Evolutionary conservation across 345 rosid species (phyloP).

Genomic region (Linum tenue): DNA sequence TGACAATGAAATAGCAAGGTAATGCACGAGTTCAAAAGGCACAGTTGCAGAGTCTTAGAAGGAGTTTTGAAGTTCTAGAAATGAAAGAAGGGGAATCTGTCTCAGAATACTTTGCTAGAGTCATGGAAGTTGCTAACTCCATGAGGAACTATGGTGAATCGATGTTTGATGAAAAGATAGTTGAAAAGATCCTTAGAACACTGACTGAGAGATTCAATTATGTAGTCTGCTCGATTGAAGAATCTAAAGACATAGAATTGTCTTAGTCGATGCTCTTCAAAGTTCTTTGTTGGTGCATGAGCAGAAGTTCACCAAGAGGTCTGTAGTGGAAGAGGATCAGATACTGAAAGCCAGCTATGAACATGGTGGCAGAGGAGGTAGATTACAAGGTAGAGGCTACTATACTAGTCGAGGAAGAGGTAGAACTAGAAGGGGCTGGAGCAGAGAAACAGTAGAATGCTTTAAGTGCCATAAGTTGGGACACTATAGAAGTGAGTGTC

Average conservation of each 20-base stretch:
- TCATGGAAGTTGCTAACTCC: slow-evolving; percentile 4
- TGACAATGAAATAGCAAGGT: slow-evolving; percentile 2
- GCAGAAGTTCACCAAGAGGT: no score
- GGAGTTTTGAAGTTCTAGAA: not conserved
- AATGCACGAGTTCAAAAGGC: slow-evolving; percentile 2
- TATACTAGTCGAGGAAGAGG: no score
- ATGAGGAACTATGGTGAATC: slow-evolving; percentile 7
- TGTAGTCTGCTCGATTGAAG: not conserved
- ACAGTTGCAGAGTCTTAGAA: not conserved
- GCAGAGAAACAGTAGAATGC: no score
- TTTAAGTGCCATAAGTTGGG: not conserved
- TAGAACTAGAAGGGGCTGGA: no score
- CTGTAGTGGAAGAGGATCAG: no score
- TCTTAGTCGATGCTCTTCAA: no score
- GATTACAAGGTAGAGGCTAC: not conserved
- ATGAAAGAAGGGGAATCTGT: slow-evolving; percentile 5
- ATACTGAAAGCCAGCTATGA: not conserved
- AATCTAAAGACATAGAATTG: slow-evolving; percentile 3
- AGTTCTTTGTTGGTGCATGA: no score
- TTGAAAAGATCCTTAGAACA: not conserved
- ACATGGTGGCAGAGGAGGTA: not conserved
- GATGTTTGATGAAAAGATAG: slow-evolving; percentile 2
- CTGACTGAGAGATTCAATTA: not conserved
- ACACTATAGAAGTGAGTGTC: not conserved
- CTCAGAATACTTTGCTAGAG: slow-evolving; percentile 1